Evolutionary conservation across 139 green algal genomes (phyloP).

Genomic region (Picochlorum sp.): DNA sequence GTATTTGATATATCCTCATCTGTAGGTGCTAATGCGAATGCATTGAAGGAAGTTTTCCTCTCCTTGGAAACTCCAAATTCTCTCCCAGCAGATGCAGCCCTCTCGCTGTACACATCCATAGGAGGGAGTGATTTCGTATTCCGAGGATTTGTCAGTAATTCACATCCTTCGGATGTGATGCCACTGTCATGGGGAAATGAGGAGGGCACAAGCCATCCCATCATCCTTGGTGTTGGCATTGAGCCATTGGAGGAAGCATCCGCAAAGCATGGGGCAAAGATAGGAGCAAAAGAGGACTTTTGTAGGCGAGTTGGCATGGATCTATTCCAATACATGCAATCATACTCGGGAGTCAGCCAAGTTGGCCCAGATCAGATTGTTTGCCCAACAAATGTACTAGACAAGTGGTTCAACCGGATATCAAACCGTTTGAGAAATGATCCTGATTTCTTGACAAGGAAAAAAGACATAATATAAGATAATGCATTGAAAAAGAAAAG

Average conservation of each 20-base stretch:
- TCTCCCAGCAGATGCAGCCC: constrained; percentile 19
- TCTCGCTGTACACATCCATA: constrained; percentile 23
- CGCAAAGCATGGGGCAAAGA: constrained; percentile 26
- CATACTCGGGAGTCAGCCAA: constrained; percentile 17
- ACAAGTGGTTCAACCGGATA: constrained; percentile 33
- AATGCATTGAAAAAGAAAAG: not conserved
- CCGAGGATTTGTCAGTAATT: constrained; percentile 15
- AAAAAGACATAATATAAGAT: constrained; percentile 11
- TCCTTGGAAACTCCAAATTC: constrained; percentile 10
- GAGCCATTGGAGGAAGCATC: constrained; percentile 23
- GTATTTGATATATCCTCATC: not conserved
- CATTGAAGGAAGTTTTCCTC: constrained; percentile 18
- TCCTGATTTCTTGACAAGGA: constrained; percentile 32
- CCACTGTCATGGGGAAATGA: constrained; percentile 18
- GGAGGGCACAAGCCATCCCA: constrained; percentile 3
- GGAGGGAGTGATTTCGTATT: constrained; percentile 12
- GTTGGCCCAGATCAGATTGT: constrained; percentile 33
- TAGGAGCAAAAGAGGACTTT: constrained; percentile 47
- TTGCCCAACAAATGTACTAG: constrained; percentile 27
- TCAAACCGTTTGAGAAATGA: constrained; percentile 21
- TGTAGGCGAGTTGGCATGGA: constrained; percentile 40
- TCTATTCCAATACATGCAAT: constrained; percentile 40
- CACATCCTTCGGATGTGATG: constrained; percentile 20
- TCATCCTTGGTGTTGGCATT: constrained; percentile 9
- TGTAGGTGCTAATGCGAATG: not conserved